Evolutionary conservation across 345 rosid species (phyloP).

Genomic region (Rhizophora apiculata): DNA sequence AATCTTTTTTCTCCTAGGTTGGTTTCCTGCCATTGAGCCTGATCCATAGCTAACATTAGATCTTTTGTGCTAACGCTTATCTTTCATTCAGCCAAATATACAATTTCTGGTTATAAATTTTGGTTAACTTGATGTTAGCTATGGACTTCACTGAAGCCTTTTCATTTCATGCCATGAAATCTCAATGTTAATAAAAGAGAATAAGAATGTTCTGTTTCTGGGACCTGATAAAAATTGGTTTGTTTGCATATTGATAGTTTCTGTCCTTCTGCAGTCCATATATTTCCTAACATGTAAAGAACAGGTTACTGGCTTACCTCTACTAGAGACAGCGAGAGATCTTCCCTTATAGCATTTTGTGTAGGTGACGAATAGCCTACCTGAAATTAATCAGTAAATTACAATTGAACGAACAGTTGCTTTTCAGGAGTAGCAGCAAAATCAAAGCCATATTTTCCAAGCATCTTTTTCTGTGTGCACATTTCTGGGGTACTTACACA

Average conservation of each 20-base stretch:
- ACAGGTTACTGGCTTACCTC: slow-evolving; percentile 42
- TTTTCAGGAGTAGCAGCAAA: not conserved
- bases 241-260: not conserved
- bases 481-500: slow-evolving; percentile 47
- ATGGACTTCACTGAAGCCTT: too few species aligned
- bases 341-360: slow-evolving; percentile 72
- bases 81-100: not conserved
- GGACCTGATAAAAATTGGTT: not conserved
- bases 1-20: too few species aligned
- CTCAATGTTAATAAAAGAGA: not conserved
- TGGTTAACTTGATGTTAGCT: too few species aligned
- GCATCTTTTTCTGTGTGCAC: not conserved
- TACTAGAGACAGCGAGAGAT: slow-evolving; percentile 57
- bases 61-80: not conserved
- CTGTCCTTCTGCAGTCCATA: not conserved
- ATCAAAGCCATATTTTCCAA: too few species aligned
- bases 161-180: not conserved
- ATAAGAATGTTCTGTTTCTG: not conserved
- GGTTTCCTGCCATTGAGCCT: too few species aligned
- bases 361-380: slow-evolving; percentile 90
- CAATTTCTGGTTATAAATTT: not conserved
- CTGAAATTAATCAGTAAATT: slow-evolving; percentile 35
- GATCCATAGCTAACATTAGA: too few species aligned
- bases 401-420: not conserved
- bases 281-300: not conserved